Base-by-base conservation (phyloP, 257 asterid genomes). In the Plantago major region DNA sequence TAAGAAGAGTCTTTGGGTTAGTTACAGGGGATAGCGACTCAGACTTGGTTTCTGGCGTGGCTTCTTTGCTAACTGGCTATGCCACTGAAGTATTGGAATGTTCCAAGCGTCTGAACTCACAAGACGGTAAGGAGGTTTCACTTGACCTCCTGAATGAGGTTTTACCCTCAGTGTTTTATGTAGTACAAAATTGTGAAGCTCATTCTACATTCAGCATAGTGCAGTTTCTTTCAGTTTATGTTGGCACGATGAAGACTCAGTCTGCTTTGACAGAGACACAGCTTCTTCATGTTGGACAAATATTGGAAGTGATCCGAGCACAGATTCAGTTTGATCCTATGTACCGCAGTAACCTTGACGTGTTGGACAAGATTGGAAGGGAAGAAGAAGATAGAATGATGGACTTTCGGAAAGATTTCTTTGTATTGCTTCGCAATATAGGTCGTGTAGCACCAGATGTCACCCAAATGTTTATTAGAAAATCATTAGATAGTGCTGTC, bases 331-430 rank as follows among this genome's bases (percentile, higher is more conserved):
- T 67, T 78, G 89, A 85, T 70, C 91, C 95, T 37, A 60, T 55
- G 68, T 82, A 89, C 66, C 92, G 97, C 18, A 76, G 64, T 71
- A 82, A 82, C 60, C 78, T 87, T 13, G 92, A 87, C 22, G 63
- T 66, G 55, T 61, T 83, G 81, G 99, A 87, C 76, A 93, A 82
- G 78, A 78, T 90, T 60, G 99, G 97, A 49, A 83, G 48, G 73
- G 94, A 90, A 68, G 97, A 93, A 77, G 94, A 86, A 76, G 97
- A 93, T 42, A 80, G 94, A 73, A 85, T 93, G 99, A 68, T 73
- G 63, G 99, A 93, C 51, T 89, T 83, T 66, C 76, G 99, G 69
- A 93, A 93, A 74, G 99, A 89, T 69, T 73, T 85, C 19, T 79
- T 83, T 57, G 86, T 87, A 17, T 67, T 93, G 72, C 81, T 93